A percentile compares a stretch with the other conserved stretches of the same genome.
These are phyloP conservation scores for Xylariaceae sp. DNA, from an alignment of 2,329 filamentous ascomycete genomes.

Conservation along the genomic window DNA sequence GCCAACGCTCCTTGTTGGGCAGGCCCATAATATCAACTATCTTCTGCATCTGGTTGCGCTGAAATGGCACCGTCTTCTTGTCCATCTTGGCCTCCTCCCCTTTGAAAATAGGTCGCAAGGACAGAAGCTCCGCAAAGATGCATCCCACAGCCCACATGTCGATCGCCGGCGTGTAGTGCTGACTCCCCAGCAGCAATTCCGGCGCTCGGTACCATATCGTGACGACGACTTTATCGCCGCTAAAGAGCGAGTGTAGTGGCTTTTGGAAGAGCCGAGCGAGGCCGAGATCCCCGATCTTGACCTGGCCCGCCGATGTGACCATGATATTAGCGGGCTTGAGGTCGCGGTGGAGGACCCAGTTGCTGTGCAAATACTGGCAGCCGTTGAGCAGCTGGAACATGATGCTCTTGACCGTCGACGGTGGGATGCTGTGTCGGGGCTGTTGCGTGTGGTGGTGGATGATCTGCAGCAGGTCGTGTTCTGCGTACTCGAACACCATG, in stretches of 20 bases:
- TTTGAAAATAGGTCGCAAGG: slow-evolving; percentile 93
- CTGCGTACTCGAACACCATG: slow-evolving; percentile 99
- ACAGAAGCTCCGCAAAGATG: slow-evolving; percentile 94
- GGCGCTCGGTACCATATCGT: slow-evolving; percentile 99
- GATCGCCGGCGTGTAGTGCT: slow-evolving; percentile 97
- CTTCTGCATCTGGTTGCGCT: slow-evolving; percentile 98
- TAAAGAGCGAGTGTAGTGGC: slow-evolving; percentile 87
- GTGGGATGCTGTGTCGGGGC: slow-evolving; percentile 84
- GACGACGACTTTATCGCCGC: slow-evolving; percentile 96
- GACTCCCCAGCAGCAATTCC: slow-evolving; percentile 86
- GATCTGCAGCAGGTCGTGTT: slow-evolving; percentile 96
- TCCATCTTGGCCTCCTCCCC: slow-evolving; percentile 99
- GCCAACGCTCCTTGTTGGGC: slow-evolving; percentile 88
- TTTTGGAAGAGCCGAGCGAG: slow-evolving; percentile 93
- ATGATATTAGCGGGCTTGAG: slow-evolving; percentile 99
- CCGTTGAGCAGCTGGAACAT: slow-evolving; percentile 96
- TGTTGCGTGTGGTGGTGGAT: slow-evolving; percentile 97
- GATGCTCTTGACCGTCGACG: slow-evolving; percentile 88
- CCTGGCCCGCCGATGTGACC: slow-evolving; percentile 87
- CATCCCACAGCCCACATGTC: slow-evolving; percentile 98
- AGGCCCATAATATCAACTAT: slow-evolving; percentile 96
- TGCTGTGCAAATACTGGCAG: slow-evolving; percentile 90
- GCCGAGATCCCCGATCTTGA: slow-evolving; percentile 94
- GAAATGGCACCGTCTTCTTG: slow-evolving; percentile 97
- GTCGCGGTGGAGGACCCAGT: slow-evolving; percentile 97